Evolutionary conservation across 768 basidiomycete species (phyloP).

Genomic region (Amanita molliuscula): DNA sequence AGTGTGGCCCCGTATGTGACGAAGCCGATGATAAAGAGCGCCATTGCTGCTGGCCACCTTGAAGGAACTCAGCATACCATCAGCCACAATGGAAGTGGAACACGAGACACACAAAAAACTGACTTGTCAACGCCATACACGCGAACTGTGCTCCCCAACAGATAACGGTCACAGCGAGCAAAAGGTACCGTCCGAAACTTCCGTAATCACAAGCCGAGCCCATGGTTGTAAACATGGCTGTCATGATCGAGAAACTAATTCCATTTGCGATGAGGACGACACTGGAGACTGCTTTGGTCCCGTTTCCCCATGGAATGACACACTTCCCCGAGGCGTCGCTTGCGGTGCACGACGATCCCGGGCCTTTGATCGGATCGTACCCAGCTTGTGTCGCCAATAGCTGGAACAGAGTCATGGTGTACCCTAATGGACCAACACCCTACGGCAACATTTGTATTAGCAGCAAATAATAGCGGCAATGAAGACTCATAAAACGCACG

Average conservation of each 20-base stretch:
- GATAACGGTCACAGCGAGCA: conserved; percentile 58
- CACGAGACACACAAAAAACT: conserved; percentile 12
- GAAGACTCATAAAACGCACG: conserved; percentile 23
- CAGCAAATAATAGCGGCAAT: not conserved
- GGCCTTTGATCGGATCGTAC: conserved; percentile 59
- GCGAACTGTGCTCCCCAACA: conserved; percentile 80
- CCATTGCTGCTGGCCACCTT: conserved; percentile 72
- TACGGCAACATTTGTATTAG: conserved; percentile 14
- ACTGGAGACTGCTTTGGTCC: conserved; percentile 66
- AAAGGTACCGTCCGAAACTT: conserved; percentile 67
- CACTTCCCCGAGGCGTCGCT: conserved; percentile 55
- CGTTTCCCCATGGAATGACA: conserved; percentile 67
- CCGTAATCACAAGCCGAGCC: conserved; percentile 69
- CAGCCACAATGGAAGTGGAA: not conserved
- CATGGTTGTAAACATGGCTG: conserved; percentile 71
- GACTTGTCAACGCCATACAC: conserved; percentile 63
- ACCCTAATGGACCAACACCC: conserved; percentile 63
- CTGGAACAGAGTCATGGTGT: conserved; percentile 69
- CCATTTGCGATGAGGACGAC: conserved; percentile 73
- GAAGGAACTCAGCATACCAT: conserved; percentile 34
- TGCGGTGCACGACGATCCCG: conserved; percentile 59
- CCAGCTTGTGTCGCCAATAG: conserved; percentile 62
- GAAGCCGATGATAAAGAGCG: conserved; percentile 69
- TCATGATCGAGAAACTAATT: conserved; percentile 74
- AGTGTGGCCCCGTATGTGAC: conserved; percentile 73